Percentiles rank a stretch among this genome's conserved stretches.
These are phyloP conservation scores for Paecilomyces fulvus DNA, from an alignment of 2,329 filamentous ascomycete species.

Conservation along the genomic window DNA sequence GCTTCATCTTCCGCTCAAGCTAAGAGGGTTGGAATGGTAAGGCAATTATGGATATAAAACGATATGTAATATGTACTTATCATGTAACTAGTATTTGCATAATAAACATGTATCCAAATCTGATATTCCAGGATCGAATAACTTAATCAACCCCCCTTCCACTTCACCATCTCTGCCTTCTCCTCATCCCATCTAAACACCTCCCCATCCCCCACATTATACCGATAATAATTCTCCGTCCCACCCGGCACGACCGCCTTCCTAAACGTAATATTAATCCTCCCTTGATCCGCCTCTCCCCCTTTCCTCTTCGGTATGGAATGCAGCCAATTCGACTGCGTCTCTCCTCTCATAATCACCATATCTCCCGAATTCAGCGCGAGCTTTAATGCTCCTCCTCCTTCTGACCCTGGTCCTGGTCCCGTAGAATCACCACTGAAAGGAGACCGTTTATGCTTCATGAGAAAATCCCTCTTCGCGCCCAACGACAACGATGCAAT, in stretches of 20 bases:
- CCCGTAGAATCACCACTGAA: slow-evolving; percentile 15
- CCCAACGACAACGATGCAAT: slow-evolving; percentile 71
- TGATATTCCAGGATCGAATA: not conserved
- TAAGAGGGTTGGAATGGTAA: slow-evolving; percentile 12
- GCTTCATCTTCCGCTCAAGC: slow-evolving; percentile 23
- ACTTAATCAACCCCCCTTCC: not conserved
- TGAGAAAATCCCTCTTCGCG: slow-evolving; percentile 62
- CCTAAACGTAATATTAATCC: slow-evolving; percentile 72
- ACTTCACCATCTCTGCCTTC: not conserved
- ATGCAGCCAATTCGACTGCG: slow-evolving; percentile 71
- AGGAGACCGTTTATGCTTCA: slow-evolving; percentile 68
- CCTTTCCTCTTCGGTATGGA: slow-evolving; percentile 67
- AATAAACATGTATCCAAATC: not conserved
- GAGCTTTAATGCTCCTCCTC: slow-evolving; percentile 37
- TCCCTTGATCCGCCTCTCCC: slow-evolving; percentile 53
- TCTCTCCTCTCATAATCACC: slow-evolving; percentile 67
- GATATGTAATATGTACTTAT: not conserved
- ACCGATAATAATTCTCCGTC: slow-evolving; percentile 76
- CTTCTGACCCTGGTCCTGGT: not conserved
- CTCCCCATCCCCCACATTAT: slow-evolving; percentile 65
- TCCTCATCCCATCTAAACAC: slow-evolving; percentile 60
- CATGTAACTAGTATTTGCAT: not conserved
- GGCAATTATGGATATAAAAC: not conserved
- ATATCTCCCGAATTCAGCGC: slow-evolving; percentile 62
- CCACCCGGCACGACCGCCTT: slow-evolving; percentile 61